phyloP scores from a whole-genome alignment of 73 alveolate genomes.

The Paramecium sonneborni region DNA sequence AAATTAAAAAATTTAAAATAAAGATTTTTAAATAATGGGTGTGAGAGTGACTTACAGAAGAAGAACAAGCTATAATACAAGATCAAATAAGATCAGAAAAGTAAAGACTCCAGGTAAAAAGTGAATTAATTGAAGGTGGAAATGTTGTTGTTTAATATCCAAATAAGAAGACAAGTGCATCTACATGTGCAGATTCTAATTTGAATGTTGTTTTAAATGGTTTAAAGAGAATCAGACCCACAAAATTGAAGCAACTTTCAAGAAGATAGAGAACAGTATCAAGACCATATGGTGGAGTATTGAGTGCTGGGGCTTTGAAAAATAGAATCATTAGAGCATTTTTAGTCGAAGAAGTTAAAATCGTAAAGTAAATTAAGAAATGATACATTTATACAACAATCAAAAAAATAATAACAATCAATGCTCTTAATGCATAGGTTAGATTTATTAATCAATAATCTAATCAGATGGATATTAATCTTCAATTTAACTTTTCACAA shows the following conservation, averaged over 20 bases:
- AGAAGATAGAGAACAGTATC: slow-evolving; percentile 76
- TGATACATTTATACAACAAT: slow-evolving; percentile 11
- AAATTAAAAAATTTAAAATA: neutral
- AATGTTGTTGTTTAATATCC: slow-evolving; percentile 73
- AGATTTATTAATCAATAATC: neutral
- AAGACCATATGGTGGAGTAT: slow-evolving; percentile 82
- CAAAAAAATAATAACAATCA: neutral
- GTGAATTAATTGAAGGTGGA: slow-evolving; percentile 50
- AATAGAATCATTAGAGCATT: slow-evolving; percentile 81
- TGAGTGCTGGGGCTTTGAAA: slow-evolving; percentile 72
- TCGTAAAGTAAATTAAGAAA: slow-evolving; percentile 69
- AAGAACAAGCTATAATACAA: slow-evolving; percentile 67
- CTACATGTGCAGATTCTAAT: slow-evolving; percentile 65
- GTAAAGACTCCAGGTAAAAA: slow-evolving; percentile 75
- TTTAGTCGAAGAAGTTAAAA: slow-evolving; percentile 83
- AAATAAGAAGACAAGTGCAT: slow-evolving; percentile 64
- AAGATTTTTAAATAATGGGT: slow-evolving; percentile 58
- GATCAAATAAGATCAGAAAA: slow-evolving; percentile 67
- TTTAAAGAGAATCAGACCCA: slow-evolving; percentile 70
- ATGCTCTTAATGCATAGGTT: neutral
- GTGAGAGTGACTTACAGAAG: slow-evolving; percentile 69
- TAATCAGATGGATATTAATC: neutral
- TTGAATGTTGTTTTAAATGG: slow-evolving; percentile 69
- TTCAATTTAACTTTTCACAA: neutral
- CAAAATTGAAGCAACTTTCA: slow-evolving; percentile 65